Base-by-base conservation (phyloP, 257 asterid genomes). In the Solanum neorickii region DNA sequence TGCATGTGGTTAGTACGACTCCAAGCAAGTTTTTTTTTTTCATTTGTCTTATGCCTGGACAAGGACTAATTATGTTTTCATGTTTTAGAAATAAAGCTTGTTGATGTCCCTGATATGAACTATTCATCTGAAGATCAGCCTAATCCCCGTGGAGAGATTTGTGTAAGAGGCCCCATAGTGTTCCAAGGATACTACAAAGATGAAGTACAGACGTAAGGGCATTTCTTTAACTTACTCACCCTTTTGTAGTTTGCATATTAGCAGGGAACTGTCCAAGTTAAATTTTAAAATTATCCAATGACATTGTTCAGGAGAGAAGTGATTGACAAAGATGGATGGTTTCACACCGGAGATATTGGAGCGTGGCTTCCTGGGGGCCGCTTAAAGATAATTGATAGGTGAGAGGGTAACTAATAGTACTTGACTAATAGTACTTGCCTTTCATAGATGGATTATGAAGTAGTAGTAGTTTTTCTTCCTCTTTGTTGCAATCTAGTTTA, bases 311-410 rank as follows among this genome's bases (percentile, higher is more conserved):
- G 99, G 94, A 92, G 89, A 90, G 98, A 96, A 93, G 94, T 94
- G 66, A 83, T 91, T 14, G 99, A 95, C 83, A 92, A 86, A 83
- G 98, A 95, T 3, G 93, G 93, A 56, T 96, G 99, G 99, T 89
- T 96, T 90, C 98, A 96, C 88, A 94, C 99, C 0, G 99, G 98
- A 88, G 98, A 96, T 92, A 96, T 96, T 88, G 99, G 99, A 85
- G 87, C 93, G 86, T 96, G 99, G 99, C 89, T 94, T 69, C 99
- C 96, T 33, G 97, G 95, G 78, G 98, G 98, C 77, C 96, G 97
- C 72, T 92, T 96, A 88, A 96, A 93, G 91, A 96, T 96, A 35
- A 96, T 96, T 88, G 99, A 96, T 91, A 93, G 98, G 98, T 94
- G 29, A 74, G 82, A 37, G 82, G 82, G 21, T 37, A 74, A 49